Evolutionary conservation across 768 basidiomycete species (phyloP).

Genomic region (Strobilomyces confusus): DNA sequence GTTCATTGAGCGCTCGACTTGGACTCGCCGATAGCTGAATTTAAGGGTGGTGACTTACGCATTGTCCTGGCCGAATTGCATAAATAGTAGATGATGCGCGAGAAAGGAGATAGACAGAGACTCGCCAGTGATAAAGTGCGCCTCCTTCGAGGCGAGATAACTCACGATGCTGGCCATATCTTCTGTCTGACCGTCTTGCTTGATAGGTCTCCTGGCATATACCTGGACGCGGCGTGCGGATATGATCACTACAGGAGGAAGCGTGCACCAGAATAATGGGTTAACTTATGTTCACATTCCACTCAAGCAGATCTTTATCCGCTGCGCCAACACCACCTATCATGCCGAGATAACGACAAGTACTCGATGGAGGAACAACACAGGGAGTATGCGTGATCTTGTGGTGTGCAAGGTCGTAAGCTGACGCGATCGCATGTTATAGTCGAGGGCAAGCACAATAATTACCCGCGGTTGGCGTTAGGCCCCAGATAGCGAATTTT

Average conservation of each 20-base stretch:
- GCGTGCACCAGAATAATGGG: background rate
- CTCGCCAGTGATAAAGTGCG: slow-evolving; percentile 35
- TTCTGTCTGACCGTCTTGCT: slow-evolving; percentile 25
- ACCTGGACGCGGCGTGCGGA: background rate
- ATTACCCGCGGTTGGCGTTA: slow-evolving; percentile 39
- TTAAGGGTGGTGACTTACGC: slow-evolving; percentile 11
- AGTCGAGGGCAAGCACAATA: background rate
- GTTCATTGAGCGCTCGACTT: background rate
- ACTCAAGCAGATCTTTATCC: slow-evolving; percentile 1
- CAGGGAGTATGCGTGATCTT: slow-evolving; percentile 41
- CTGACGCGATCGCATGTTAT: background rate
- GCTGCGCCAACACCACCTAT: background rate
- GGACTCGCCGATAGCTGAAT: background rate
- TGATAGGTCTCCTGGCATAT: background rate
- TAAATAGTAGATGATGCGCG: background rate
- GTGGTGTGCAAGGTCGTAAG: slow-evolving; percentile 31
- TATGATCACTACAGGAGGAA: background rate
- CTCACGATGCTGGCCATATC: slow-evolving; percentile 36
- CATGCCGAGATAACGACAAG: slow-evolving; percentile 5
- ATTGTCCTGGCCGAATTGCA: slow-evolving; percentile 18
- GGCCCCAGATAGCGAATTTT: slow-evolving; percentile 40
- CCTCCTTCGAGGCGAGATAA: slow-evolving; percentile 35
- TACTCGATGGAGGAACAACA: slow-evolving; percentile 31
- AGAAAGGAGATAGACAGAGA: background rate
- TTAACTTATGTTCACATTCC: slow-evolving; percentile 2